Conservation (phyloP, 768 basidiomycete genomes). For the Kwoniella sp. region DNA sequence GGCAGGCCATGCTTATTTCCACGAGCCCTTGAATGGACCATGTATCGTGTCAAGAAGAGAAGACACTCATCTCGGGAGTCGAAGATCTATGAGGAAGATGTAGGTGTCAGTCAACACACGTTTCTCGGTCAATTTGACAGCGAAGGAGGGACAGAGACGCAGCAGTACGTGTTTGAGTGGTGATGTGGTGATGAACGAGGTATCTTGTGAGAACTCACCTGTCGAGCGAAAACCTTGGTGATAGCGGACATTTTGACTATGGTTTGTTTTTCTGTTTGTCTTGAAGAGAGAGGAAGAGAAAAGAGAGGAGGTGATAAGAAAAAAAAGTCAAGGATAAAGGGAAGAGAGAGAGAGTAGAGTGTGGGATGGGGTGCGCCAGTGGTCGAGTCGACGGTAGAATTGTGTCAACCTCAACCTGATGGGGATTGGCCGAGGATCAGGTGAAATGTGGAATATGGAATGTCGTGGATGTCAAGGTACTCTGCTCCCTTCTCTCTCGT, state of each 20-base stretch:
- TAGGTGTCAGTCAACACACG: background rate
- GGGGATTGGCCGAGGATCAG: background rate
- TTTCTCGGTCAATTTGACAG: background rate
- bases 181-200: background rate
- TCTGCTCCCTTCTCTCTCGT: background rate
- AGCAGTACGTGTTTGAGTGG: constrained; percentile 25
- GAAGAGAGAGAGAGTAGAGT: background rate
- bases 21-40: background rate
- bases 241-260: constrained; percentile 70
- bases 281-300: constrained; percentile 4
- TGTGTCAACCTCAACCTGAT: background rate
- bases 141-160: background rate
- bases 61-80: constrained; percentile 92
- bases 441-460: background rate
- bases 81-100: constrained; percentile 73
- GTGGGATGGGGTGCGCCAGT: constrained; percentile 1
- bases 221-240: constrained; percentile 87
- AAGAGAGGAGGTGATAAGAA: background rate
- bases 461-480: background rate
- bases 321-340: constrained; percentile 60
- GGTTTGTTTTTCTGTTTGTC: constrained; percentile 1
- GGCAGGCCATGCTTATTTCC: background rate
- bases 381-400: background rate
- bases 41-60: constrained; percentile 58
- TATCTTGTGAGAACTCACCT: constrained; percentile 62